These are phyloP conservation scores for Mycosarcoma mackinlayi DNA, from an alignment of 1,284 basidiomycete genomes.

Conservation along the genomic window DNA sequence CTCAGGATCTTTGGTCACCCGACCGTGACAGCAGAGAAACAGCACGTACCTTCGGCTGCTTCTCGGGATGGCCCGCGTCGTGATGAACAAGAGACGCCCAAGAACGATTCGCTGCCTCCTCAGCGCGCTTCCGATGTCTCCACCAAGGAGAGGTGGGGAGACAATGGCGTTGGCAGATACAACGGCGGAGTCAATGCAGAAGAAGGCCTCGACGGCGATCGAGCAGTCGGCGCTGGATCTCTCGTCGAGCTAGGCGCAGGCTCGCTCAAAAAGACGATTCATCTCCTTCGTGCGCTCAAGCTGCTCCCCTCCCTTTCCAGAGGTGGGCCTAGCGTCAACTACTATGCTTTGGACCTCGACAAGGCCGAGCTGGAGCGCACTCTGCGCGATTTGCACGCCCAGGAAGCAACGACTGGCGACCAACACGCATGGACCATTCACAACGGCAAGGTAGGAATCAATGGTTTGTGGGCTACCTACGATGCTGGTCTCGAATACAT, in stretches of 20 bases:
- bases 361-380: slow-evolving; percentile 85
- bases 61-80: slow-evolving; percentile 55
- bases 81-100: slow-evolving; percentile 61
- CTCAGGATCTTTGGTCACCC: slow-evolving; percentile 56
- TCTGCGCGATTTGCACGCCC: slow-evolving; percentile 75
- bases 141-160: slow-evolving; percentile 70
- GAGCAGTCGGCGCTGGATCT: slow-evolving; percentile 65
- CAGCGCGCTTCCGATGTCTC: slow-evolving; percentile 13
- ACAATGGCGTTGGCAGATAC: slow-evolving; percentile 78
- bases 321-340: slow-evolving; percentile 76
- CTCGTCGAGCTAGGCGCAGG: slow-evolving; percentile 58
- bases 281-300: slow-evolving; percentile 81
- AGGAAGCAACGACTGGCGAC: slow-evolving; percentile 71
- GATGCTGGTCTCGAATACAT: slow-evolving; percentile 77
- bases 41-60: not conserved
- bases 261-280: slow-evolving; percentile 75
- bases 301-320: slow-evolving; percentile 50
- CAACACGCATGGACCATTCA: slow-evolving; percentile 69
- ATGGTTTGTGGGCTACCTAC: slow-evolving; percentile 88
- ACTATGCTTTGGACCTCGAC: slow-evolving; percentile 94
- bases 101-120: slow-evolving; percentile 27
- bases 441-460: slow-evolving; percentile 57
- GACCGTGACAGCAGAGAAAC: slow-evolving; percentile 69
- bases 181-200: slow-evolving; percentile 74
- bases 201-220: slow-evolving; percentile 70